Percentiles rank a stretch among this genome's conserved stretches.
Conservation (phyloP, 2,329 filamentous ascomycete species). For the Dendrostoma leiphaemia region DNA sequence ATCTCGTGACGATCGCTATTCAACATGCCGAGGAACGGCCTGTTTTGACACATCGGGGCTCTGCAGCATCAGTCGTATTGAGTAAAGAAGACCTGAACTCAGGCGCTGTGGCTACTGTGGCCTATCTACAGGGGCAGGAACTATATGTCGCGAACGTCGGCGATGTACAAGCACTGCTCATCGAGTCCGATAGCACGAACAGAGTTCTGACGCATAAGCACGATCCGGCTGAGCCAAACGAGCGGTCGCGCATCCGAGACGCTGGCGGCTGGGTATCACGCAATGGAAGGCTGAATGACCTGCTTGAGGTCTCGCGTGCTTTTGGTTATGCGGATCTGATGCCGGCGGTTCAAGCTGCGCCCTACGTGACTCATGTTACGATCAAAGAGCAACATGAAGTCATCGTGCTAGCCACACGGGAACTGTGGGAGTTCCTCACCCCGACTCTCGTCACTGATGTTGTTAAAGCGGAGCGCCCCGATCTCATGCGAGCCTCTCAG, state of each 20-base stretch:
- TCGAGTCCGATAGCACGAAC: constrained; percentile 82
- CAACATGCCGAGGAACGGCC: constrained; percentile 76
- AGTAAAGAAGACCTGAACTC: constrained; percentile 87
- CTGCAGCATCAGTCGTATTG: constrained; percentile 71
- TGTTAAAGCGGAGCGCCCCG: constrained; percentile 78
- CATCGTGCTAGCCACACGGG: constrained; percentile 84
- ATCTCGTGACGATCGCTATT: constrained; percentile 80
- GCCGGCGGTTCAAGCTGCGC: constrained; percentile 88
- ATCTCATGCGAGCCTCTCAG: constrained; percentile 93
- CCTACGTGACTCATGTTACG: constrained; percentile 74
- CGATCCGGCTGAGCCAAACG: constrained; percentile 81
- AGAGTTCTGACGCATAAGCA: constrained; percentile 87
- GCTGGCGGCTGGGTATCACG: constrained; percentile 95
- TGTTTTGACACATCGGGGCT: constrained; percentile 65
- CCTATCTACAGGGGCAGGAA: constrained; percentile 86
- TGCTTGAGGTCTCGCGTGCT: constrained; percentile 85
- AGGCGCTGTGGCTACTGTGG: constrained; percentile 86
- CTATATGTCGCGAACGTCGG: constrained; percentile 94
- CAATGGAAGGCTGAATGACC: constrained; percentile 89
- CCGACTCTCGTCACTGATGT: constrained; percentile 91
- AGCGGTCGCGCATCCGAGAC: constrained; percentile 86
- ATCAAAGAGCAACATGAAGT: constrained; percentile 90
- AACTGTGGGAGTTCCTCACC: constrained; percentile 93
- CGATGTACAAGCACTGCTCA: constrained; percentile 92
- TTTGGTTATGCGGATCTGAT: constrained; percentile 94